A percentile compares a stretch with the other conserved stretches of the same genome.
Evolutionary conservation across 805 yeast genomes (phyloP).

Genomic region (Saccharomycopsis microspora): DNA sequence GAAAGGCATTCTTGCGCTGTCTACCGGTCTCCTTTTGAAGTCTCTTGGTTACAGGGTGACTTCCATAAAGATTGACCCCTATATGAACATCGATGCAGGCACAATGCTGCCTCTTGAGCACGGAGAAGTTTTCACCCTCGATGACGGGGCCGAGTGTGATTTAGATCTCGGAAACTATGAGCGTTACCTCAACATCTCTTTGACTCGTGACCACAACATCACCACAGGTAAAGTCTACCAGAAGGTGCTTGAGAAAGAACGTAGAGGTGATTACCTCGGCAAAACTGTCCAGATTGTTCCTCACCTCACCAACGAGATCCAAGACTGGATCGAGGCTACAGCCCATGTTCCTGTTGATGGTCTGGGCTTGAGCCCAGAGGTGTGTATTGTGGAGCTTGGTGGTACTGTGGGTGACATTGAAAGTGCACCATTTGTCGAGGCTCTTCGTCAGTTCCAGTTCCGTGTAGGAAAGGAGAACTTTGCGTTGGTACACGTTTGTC

Average conservation of each 20-base stretch:
- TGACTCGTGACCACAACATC: slow-evolving; percentile 89
- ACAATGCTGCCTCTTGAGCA: slow-evolving; percentile 99
- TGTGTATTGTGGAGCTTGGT: slow-evolving; percentile 94
- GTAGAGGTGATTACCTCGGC: slow-evolving; percentile 96
- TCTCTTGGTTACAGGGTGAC: slow-evolving; percentile 92
- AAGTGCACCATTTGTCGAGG: slow-evolving; percentile 98
- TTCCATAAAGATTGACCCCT: slow-evolving; percentile 96
- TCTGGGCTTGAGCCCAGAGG: slow-evolving; percentile 82
- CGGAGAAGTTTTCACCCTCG: slow-evolving; percentile 95
- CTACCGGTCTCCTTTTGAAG: slow-evolving; percentile 90
- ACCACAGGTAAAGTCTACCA: slow-evolving; percentile 97
- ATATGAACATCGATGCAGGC: slow-evolving; percentile 99
- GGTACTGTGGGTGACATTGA: slow-evolving; percentile 99
- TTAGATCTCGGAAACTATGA: slow-evolving; percentile 97
- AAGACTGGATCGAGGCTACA: slow-evolving; percentile 96
- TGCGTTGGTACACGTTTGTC: slow-evolving; percentile 90
- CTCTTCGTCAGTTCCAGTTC: slow-evolving; percentile 96
- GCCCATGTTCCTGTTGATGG: slow-evolving; percentile 86
- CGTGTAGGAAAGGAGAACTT: slow-evolving; percentile 91
- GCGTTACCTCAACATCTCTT: slow-evolving; percentile 86
- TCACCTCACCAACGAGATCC: slow-evolving; percentile 93
- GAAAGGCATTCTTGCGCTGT: slow-evolving; percentile 95
- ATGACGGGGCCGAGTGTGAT: slow-evolving; percentile 99
- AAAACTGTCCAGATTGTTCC: slow-evolving; percentile 99
- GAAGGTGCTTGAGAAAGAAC: slow-evolving; percentile 85